Percentiles rank a stretch among this genome's conserved stretches.
Evolutionary conservation across 768 basidiomycete genomes (phyloP).

Genomic region (Xerocomellus dryophilus): DNA sequence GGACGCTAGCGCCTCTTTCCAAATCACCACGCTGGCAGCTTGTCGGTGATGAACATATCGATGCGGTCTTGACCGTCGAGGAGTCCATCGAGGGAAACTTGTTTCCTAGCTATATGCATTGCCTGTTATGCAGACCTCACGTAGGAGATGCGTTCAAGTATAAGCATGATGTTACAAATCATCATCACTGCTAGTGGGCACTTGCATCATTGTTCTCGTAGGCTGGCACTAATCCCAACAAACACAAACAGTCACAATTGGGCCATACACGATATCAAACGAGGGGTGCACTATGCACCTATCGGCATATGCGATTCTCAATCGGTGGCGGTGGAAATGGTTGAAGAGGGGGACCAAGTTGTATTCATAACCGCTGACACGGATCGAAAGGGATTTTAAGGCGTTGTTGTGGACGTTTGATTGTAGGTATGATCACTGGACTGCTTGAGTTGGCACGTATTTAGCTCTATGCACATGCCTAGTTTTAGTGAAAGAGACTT

Average conservation of each 20-base stretch:
- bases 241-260: neutral
- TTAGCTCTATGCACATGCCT: neutral
- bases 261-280: neutral
- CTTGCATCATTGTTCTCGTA: too few species aligned
- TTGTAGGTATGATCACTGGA: too few species aligned
- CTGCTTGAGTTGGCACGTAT: neutral
- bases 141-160: neutral
- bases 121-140: neutral
- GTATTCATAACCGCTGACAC: neutral
- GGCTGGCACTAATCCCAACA: neutral
- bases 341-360: neutral
- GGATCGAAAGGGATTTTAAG: neutral
- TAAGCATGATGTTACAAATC: neutral
- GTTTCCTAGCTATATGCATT: neutral
- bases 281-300: neutral
- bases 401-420: neutral
- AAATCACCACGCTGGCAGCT: conserved; percentile 3
- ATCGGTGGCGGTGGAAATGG: neutral
- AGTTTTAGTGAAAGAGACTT: neutral
- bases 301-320: neutral
- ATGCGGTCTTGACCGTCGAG: neutral
- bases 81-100: neutral
- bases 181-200: neutral
- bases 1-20: neutral
- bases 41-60: neutral